These are phyloP conservation scores for Hypoxylon lenormandii DNA, from an alignment of 495 filamentous ascomycete species.

Conservation along the genomic window DNA sequence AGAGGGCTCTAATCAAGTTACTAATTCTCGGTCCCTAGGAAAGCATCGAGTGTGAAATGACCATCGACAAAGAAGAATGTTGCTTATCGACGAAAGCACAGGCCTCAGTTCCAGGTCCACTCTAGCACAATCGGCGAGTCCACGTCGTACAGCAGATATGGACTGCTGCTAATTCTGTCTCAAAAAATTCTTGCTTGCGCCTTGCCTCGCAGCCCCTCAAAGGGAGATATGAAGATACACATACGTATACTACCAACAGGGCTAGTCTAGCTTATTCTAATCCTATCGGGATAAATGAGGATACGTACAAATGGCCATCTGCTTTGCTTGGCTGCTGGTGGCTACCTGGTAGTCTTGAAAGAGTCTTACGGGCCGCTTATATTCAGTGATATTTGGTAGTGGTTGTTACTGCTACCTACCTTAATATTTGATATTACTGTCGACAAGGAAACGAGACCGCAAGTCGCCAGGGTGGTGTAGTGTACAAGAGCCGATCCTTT, in stretches of 20 bases:
- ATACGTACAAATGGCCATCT: no score
- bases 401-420: neutral
- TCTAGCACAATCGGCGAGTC: slow-evolving; percentile 4
- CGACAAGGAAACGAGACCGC: neutral
- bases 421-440: neutral
- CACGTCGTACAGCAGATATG: slow-evolving; percentile 4
- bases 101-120: neutral
- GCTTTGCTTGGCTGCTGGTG: no score
- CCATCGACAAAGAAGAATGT: slow-evolving; percentile 5
- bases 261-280: no score
- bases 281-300: no score
- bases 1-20: neutral
- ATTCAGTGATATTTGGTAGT: no score
- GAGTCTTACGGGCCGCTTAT: no score
- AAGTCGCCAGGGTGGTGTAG: neutral
- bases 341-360: no score
- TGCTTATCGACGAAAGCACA: neutral
- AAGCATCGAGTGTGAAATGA: neutral
- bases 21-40: neutral
- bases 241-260: no score
- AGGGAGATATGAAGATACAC: no score
- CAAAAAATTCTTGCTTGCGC: no score
- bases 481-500: slow-evolving; percentile 28
- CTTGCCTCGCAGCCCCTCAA: no score
- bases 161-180: no score